phyloP scores from a whole-genome alignment of 2,329 filamentous ascomycete species.

The Ascochyta fabae region DNA sequence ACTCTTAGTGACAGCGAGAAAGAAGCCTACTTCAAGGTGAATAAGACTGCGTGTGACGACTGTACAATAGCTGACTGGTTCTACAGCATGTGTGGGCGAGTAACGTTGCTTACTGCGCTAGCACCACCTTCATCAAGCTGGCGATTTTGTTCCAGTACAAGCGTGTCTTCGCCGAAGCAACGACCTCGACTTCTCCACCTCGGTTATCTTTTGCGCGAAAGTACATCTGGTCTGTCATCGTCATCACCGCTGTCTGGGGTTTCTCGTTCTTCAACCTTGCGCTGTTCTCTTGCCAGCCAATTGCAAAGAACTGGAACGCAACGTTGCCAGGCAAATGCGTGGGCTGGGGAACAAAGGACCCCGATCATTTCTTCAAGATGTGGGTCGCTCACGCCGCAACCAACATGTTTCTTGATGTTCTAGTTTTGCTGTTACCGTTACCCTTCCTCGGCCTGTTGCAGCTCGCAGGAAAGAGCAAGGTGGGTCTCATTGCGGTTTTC shows the following conservation, averaged over 20 bases:
- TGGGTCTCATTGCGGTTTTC: conserved; percentile 41
- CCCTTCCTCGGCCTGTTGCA: conserved; percentile 41
- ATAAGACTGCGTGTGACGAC: not conserved
- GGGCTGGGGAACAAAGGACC: conserved; percentile 45
- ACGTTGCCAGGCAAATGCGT: conserved; percentile 35
- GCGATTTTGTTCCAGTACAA: conserved; percentile 48
- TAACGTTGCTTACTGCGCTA: conserved; percentile 40
- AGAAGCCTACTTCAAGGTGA: conserved; percentile 41
- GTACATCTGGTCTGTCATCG: conserved; percentile 30
- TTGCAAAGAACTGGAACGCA: conserved; percentile 41
- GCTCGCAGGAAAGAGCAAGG: conserved; percentile 38
- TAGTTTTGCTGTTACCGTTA: conserved; percentile 40
- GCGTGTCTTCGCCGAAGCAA: conserved; percentile 41
- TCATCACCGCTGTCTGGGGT: conserved; percentile 39
- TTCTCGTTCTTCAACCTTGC: conserved; percentile 38
- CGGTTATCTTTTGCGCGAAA: conserved; percentile 25
- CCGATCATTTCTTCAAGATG: conserved; percentile 34
- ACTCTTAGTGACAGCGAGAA: conserved; percentile 25
- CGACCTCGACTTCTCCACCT: conserved; percentile 13
- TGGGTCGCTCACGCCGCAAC: conserved; percentile 39
- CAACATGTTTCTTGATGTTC: conserved; percentile 44
- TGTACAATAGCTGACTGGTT: not conserved
- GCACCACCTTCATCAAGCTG: conserved; percentile 47
- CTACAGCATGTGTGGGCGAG: conserved; percentile 41
- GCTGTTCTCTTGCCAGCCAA: conserved; percentile 40